Percentiles rank a stretch among this genome's conserved stretches.
Conservation (phyloP, 2,329 filamentous ascomycete species). For the Colletotrichum agaves region DNA sequence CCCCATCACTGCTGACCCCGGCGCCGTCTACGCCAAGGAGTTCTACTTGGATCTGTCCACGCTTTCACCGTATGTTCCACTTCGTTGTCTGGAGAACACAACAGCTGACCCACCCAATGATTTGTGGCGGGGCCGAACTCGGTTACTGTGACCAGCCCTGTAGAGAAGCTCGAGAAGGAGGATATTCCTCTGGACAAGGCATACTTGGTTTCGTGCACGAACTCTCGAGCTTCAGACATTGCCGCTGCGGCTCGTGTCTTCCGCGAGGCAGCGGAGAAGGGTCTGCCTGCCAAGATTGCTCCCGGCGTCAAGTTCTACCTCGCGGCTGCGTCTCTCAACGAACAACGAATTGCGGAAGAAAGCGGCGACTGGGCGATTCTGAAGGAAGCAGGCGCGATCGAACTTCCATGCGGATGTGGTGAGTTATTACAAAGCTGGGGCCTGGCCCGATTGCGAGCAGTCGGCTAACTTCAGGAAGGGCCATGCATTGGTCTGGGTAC, state of each 20-base stretch:
- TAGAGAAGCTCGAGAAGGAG: conserved; percentile 77
- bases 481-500: conserved; percentile 84
- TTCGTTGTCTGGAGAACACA: too few species aligned
- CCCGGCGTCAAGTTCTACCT: conserved; percentile 87
- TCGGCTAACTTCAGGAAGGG: conserved; percentile 49
- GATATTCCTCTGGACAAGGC: conserved; percentile 84
- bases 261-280: conserved; percentile 76
- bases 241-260: conserved; percentile 87
- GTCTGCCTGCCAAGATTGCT: conserved; percentile 75
- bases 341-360: conserved; percentile 82
- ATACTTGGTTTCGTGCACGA: conserved; percentile 92
- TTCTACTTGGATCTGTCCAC: conserved; percentile 86
- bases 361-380: conserved; percentile 87
- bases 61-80: conserved; percentile 64
- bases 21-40: conserved; percentile 84
- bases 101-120: too few species aligned
- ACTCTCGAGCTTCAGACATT: conserved; percentile 83
- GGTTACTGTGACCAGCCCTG: conserved; percentile 85
- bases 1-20: conserved; percentile 76
- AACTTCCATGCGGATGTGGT: too few species aligned
- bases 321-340: conserved; percentile 81
- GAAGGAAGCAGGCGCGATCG: too few species aligned
- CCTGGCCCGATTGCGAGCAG: too few species aligned
- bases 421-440: too few species aligned
- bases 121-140: conserved; percentile 77